A percentile compares a stretch with the other conserved stretches of the same genome.
phyloP scores from a whole-genome alignment of 768 basidiomycete genomes.

The Auriscalpium microsporum region DNA sequence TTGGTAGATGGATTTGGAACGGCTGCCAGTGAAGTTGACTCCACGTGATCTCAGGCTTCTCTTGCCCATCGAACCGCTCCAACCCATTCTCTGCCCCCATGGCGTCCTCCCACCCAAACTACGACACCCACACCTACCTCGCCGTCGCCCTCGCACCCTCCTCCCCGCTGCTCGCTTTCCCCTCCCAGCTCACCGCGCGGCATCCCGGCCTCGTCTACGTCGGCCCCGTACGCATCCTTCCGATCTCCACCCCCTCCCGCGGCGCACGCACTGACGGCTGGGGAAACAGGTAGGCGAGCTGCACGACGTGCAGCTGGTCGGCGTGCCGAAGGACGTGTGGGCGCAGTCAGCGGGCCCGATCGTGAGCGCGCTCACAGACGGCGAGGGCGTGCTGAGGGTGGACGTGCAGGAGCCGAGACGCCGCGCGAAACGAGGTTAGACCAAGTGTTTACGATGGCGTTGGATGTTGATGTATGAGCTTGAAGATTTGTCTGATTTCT shows the following conservation, averaged over 20 bases:
- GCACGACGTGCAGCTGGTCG: constrained; percentile 10
- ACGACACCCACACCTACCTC: constrained; percentile 12
- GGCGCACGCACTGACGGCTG: background rate
- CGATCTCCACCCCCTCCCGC: background rate
- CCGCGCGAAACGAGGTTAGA: constrained; percentile 11
- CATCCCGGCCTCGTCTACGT: constrained; percentile 9
- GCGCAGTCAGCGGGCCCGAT: constrained; percentile 1
- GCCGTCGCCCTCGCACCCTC: constrained; percentile 5
- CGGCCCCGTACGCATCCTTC: constrained; percentile 6
- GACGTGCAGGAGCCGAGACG: constrained; percentile 11
- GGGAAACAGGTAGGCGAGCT: constrained; percentile 8
- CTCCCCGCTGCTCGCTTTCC: constrained; percentile 6
- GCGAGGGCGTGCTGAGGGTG: constrained; percentile 11
- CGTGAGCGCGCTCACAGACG: constrained; percentile 1
- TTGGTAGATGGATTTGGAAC: too few relatives aligned
- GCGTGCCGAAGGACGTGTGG: constrained; percentile 8
- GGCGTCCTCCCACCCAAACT: constrained; percentile 7
- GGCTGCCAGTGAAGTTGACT: too few relatives aligned
- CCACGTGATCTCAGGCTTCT: too few relatives aligned
- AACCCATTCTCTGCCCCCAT: too few relatives aligned
- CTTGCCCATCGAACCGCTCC: too few relatives aligned
- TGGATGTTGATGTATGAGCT: background rate
- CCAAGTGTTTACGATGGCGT: background rate
- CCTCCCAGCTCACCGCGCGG: background rate
- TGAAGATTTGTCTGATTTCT: constrained; percentile 4